Evolutionary conservation across 306 rosid genomes (phyloP), one percentile per base, ranked within the genome.

Genomic region (Pyrus communis): DNA sequence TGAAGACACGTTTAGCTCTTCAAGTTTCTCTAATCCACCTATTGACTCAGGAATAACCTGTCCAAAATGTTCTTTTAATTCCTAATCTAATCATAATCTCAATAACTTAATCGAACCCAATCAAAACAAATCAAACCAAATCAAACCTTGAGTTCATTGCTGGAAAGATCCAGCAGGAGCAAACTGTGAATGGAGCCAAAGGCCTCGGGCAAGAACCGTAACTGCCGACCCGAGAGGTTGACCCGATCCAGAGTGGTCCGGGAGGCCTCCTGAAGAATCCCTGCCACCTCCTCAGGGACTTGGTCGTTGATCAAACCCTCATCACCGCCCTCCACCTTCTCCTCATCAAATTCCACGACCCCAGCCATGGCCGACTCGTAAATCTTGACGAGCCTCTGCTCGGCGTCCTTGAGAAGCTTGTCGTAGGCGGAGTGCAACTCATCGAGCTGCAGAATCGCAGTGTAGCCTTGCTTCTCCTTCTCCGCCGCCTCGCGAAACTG

Each of bases 21-120:
- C 93, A 0, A 95, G 96, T 76, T 83, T 89, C 80, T 87, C 87
- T 77, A 95, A 71, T 67, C 89, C 93, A 49, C 83, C 81, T 75
- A 95, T 86, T 25, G 99, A 79, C 46, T 91, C 99, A 59, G 97
- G 98, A 79, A 95, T 84, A 22, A 51, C 83, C 99, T 95, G 90
- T 80, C 33, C 27, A 61, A 60, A 61, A 42, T 42, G 13, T 33
- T 66, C 8, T 33, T 63, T 31, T 64, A 25, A 25, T 10, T 21
- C 23, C 23, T n/a, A n/a, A 52, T 52, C 23, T 19, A 54, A 57
- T 57, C 49, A 52, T 21, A 19, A 71, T 30, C 45, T 12, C 22
- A 75, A 45, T 3, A 62, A 27, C 5, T 28, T 17, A 19, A 61
- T 62, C 38, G n/a, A 63, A 27, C 14, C 31, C 45, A 74, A 25